Evolutionary conservation across 371 early-diverging fungal genomes (phyloP).

Genomic region (Gilbertella persicaria): DNA sequence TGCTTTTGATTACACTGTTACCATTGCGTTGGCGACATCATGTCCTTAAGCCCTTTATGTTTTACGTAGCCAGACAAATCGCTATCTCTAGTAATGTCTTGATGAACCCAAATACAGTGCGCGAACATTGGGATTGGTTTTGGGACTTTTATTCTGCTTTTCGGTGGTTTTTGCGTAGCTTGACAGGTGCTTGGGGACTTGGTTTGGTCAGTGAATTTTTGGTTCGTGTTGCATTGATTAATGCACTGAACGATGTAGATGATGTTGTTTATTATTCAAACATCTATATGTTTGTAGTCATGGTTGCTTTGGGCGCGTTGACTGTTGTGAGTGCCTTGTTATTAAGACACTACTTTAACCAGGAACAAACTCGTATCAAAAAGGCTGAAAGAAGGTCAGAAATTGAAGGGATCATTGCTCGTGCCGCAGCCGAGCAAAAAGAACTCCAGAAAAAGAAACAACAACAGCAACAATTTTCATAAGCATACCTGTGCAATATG

Average conservation of each 20-base stretch:
- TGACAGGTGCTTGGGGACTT: slow-evolving; percentile 44
- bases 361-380: slow-evolving; percentile 32
- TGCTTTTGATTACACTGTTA: slow-evolving; percentile 43
- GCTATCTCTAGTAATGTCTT: slow-evolving; percentile 31
- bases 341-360: slow-evolving; percentile 39
- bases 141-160: slow-evolving; percentile 39
- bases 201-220: slow-evolving; percentile 50
- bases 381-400: slow-evolving; percentile 29
- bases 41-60: slow-evolving; percentile 44
- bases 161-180: slow-evolving; percentile 35
- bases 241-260: slow-evolving; percentile 40
- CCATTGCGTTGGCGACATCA: slow-evolving; percentile 36
- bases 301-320: slow-evolving; percentile 29
- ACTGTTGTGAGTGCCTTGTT: slow-evolving; percentile 32
- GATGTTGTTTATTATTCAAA: slow-evolving; percentile 46
- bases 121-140: slow-evolving; percentile 46
- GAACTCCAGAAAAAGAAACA: too few relatives aligned
- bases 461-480: too few relatives aligned
- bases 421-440: slow-evolving; percentile 25
- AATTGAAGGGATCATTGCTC: slow-evolving; percentile 36
- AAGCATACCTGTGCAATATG: too few relatives aligned
- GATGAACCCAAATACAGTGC: slow-evolving; percentile 26
- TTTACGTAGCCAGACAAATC: slow-evolving; percentile 48
- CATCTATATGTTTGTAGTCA: slow-evolving; percentile 40
- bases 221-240: slow-evolving; percentile 39